Percentiles rank a stretch among this genome's conserved stretches.
These are phyloP conservation scores for Claviceps sp. DNA, from an alignment of 2,329 filamentous ascomycete genomes.

Conservation along the genomic window DNA sequence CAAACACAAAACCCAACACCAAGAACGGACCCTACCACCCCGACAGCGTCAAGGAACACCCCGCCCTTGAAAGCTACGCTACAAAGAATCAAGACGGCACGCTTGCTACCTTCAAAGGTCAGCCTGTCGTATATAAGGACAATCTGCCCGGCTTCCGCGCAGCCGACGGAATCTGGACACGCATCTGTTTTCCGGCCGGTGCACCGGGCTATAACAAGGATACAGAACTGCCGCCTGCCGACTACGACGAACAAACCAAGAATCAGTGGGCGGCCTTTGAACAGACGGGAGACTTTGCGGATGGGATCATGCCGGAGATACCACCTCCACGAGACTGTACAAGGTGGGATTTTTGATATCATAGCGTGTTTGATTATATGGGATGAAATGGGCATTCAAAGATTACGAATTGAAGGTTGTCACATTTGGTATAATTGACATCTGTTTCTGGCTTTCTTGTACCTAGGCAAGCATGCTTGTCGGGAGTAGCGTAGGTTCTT, in stretches of 20 bases:
- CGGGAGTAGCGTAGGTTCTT: too few species aligned
- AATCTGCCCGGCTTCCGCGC: conserved; percentile 34
- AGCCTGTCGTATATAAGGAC: conserved; percentile 44
- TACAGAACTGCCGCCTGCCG: conserved; percentile 43
- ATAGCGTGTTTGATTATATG: background rate
- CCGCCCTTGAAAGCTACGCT: conserved; percentile 29
- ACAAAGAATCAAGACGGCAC: conserved; percentile 27
- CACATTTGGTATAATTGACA: too few species aligned
- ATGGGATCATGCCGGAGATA: conserved; percentile 59
- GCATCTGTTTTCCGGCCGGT: conserved; percentile 63
- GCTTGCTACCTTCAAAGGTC: conserved; percentile 49
- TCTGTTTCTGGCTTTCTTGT: too few species aligned
- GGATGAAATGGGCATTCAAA: background rate
- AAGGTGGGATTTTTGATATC: conserved; percentile 53
- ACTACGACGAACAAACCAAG: conserved; percentile 47
- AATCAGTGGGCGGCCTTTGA: conserved; percentile 51
- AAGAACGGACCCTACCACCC: conserved; percentile 28
- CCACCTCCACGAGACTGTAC: conserved; percentile 70
- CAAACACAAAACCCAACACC: too few species aligned
- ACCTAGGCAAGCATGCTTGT: too few species aligned
- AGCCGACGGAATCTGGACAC: conserved; percentile 42
- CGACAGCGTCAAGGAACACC: conserved; percentile 30
- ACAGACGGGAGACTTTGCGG: conserved; percentile 53
- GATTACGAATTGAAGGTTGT: too few species aligned
- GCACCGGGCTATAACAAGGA: conserved; percentile 49